Percentiles rank a stretch among this genome's conserved stretches.
These are phyloP conservation scores for Amylostereum areolatum DNA, from an alignment of 1,284 basidiomycete species.

Conservation along the genomic window DNA sequence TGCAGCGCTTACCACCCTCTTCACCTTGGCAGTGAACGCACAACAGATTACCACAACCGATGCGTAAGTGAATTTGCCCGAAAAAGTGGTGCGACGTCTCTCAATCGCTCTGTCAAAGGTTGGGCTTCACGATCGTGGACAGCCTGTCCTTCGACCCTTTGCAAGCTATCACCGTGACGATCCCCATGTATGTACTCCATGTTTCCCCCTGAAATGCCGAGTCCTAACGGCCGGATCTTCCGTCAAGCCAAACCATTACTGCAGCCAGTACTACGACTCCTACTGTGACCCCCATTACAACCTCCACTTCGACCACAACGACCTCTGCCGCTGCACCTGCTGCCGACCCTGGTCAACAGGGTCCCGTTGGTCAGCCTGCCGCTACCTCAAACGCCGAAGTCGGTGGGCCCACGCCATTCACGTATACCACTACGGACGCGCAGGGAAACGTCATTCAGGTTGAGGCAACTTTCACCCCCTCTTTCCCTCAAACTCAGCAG, in stretches of 20 bases:
- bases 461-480: slow-evolving; percentile 51
- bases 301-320: neutral
- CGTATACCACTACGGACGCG: slow-evolving; percentile 57
- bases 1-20: no score
- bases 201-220: neutral
- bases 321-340: neutral
- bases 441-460: slow-evolving; percentile 41
- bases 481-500: slow-evolving; percentile 32
- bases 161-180: no score
- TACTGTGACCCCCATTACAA: neutral
- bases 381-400: slow-evolving; percentile 29
- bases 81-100: no score
- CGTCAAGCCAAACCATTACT: slow-evolving; percentile 18
- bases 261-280: slow-evolving; percentile 16
- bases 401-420: slow-evolving; percentile 46
- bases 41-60: no score
- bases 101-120: no score
- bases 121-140: no score
- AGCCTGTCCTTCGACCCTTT: no score
- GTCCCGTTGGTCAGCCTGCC: slow-evolving; percentile 54
- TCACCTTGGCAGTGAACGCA: no score
- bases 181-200: no score
- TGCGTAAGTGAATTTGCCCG: no score
- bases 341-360: slow-evolving; percentile 27
- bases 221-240: slow-evolving; percentile 18